Evolutionary conservation across 164 flowering plant species (phyloP).

Genomic region (Magnolia changhungtana): DNA sequence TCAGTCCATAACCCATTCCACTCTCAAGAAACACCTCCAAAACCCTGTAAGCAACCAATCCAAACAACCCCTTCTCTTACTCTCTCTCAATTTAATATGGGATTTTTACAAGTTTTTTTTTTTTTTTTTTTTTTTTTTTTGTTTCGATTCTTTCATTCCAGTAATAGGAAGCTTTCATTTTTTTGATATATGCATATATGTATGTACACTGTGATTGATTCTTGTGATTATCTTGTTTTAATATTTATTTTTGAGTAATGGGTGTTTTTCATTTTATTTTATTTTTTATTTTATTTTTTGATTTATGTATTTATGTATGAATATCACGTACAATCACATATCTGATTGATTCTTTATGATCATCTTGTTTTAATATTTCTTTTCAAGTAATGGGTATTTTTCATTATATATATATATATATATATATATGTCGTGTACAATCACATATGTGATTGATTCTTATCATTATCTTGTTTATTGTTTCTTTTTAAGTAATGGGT

Average conservation of each 20-base stretch:
- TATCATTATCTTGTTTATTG: too few relatives aligned
- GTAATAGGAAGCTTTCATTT: constrained; percentile 1
- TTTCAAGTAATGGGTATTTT: too few relatives aligned
- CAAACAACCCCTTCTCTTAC: neutral
- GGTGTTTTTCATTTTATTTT: neutral
- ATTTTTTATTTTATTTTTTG: neutral
- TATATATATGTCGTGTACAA: neutral
- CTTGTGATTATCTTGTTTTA: neutral
- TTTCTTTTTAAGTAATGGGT: too few relatives aligned
- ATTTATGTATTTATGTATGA: too few relatives aligned
- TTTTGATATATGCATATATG: neutral
- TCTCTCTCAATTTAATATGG: neutral
- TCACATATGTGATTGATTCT: too few relatives aligned
- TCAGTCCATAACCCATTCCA: constrained; percentile 55
- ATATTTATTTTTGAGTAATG: neutral
- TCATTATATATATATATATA: too few relatives aligned
- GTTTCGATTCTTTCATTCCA: neutral
- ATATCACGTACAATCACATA: too few relatives aligned
- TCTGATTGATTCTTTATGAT: too few relatives aligned
- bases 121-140: neutral
- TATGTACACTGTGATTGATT: neutral
- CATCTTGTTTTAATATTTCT: too few relatives aligned
- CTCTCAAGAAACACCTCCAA: constrained; percentile 25
- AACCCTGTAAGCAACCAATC: constrained; percentile 17
- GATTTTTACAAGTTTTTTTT: neutral